Percentiles rank a stretch among this genome's conserved stretches.
phyloP scores from a whole-genome alignment of 2,329 filamentous ascomycete genomes.

The Ceratocystis albifundus region DNA sequence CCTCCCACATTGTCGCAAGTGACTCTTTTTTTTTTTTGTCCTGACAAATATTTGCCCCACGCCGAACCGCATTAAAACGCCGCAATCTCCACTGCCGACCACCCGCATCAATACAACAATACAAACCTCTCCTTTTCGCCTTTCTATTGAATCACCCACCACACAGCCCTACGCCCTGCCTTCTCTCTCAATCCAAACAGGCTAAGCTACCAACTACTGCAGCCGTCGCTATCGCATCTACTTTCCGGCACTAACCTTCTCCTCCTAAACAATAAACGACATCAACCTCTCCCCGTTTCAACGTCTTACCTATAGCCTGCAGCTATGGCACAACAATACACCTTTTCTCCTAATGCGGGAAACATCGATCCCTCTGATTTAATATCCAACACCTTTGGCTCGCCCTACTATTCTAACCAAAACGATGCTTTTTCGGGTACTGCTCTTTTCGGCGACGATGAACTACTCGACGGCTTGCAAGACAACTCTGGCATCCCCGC shows the following conservation, averaged over 20 bases:
- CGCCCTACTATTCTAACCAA: constrained; percentile 15
- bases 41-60: constrained; percentile 10
- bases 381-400: constrained; percentile 18
- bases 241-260: neutral
- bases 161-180: neutral
- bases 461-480: constrained; percentile 61
- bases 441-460: constrained; percentile 75
- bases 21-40: constrained; percentile 10
- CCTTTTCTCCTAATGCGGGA: constrained; percentile 17
- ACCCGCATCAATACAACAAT: neutral
- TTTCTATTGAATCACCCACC: neutral
- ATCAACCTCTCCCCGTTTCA: neutral
- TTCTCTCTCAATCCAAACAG: neutral
- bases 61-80: constrained; percentile 10
- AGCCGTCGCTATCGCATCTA: neutral
- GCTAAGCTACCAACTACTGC: neutral
- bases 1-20: neutral
- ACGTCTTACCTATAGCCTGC: neutral
- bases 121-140: neutral
- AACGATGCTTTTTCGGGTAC: constrained; percentile 61
- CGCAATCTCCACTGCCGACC: constrained; percentile 4
- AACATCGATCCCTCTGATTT: constrained; percentile 16
- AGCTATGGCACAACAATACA: constrained; percentile 21
- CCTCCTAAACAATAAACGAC: neutral
- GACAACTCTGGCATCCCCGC: constrained; percentile 43